Percentiles rank a stretch among this genome's conserved stretches.
phyloP scores from a whole-genome alignment of 345 rosid genomes.

The Psidium friedrichsthalianum region DNA sequence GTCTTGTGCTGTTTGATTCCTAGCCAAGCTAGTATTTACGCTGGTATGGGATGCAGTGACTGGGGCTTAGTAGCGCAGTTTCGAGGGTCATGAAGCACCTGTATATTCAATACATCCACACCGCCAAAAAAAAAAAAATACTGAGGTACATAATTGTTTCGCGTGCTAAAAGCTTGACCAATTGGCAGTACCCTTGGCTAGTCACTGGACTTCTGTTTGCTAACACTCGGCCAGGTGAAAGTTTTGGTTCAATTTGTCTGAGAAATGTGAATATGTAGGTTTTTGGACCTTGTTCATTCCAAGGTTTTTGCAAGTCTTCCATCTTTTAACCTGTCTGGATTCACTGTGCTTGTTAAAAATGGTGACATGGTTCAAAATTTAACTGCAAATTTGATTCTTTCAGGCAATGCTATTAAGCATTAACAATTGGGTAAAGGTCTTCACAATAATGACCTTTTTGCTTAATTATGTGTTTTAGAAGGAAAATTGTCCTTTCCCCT shows the following conservation, averaged over 20 bases:
- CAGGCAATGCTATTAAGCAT: not conserved
- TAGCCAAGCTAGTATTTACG: slow-evolving; percentile 5
- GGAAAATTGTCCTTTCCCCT: not conserved
- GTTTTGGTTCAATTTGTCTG: not conserved
- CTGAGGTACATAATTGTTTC: slow-evolving; percentile 40
- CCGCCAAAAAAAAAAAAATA: slow-evolving; percentile 69
- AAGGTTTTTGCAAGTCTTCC: not conserved
- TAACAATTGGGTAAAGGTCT: not conserved
- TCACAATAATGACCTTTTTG: not conserved
- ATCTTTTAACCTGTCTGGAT: not conserved
- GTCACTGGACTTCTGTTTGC: not conserved
- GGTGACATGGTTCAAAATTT: not conserved
- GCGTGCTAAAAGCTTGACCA: not conserved
- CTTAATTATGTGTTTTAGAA: not conserved
- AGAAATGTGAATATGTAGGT: not conserved
- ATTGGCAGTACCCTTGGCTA: not conserved
- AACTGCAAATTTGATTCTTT: not conserved
- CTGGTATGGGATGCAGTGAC: slow-evolving; percentile 86
- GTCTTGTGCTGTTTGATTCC: not conserved
- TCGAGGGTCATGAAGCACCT: slow-evolving; percentile 89
- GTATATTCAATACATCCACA: slow-evolving; percentile 81
- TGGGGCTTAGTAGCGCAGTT: slow-evolving; percentile 37
- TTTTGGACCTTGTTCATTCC: not conserved
- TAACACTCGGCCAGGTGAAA: not conserved
- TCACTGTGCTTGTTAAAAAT: too few relatives aligned